A percentile compares a stretch with the other conserved stretches of the same genome.
Conservation (phyloP, 768 basidiomycete species). For the Pholiota microspora region DNA sequence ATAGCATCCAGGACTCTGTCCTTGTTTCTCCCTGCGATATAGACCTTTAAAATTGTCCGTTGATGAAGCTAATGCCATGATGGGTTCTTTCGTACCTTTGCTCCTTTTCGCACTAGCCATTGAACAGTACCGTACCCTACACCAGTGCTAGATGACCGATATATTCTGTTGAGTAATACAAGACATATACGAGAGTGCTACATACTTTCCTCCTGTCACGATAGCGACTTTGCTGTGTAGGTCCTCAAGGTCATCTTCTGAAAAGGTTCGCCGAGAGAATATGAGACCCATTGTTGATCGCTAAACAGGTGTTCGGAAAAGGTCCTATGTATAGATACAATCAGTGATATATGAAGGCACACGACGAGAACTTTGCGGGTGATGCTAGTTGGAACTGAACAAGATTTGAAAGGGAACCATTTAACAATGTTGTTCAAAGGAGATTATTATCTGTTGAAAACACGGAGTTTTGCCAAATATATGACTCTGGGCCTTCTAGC, state of each 20-base stretch:
- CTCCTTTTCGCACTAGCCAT: conserved; percentile 38
- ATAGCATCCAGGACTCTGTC: conserved; percentile 21
- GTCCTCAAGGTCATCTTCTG: conserved; percentile 41
- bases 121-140: conserved; percentile 37
- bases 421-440: no score
- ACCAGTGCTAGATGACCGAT: conserved; percentile 33
- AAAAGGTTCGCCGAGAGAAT: conserved; percentile 9
- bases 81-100: conserved; percentile 29
- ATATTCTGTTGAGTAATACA: no score
- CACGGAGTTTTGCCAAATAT: no score
- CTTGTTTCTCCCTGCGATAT: conserved; percentile 19
- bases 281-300: background rate
- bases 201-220: conserved; percentile 50
- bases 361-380: no score
- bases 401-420: no score
- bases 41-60: conserved; percentile 10
- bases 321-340: background rate
- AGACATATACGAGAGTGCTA: no score
- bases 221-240: conserved; percentile 44
- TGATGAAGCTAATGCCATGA: conserved; percentile 4
- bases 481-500: no score
- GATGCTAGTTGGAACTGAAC: no score
- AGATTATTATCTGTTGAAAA: no score
- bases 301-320: background rate
- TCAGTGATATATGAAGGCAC: no score